Percentiles rank a stretch among this genome's conserved stretches.
phyloP scores from a whole-genome alignment of 164 flowering plant species.

The Sextonia rubra region DNA sequence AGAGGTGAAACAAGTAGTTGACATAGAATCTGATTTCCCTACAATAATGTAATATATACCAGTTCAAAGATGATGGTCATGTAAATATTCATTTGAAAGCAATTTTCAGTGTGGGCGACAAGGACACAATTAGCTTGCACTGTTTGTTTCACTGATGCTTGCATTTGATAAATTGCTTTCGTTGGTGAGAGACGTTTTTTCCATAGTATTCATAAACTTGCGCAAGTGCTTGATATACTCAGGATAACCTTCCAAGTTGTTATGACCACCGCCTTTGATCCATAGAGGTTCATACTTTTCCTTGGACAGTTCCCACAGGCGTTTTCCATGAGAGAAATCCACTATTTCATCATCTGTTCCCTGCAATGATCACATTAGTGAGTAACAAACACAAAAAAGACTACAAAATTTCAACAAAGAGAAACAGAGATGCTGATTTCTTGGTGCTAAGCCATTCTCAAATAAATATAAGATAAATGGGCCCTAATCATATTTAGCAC shows the following conservation, averaged over 20 bases:
- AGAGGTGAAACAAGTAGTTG: no score
- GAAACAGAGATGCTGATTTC: no score
- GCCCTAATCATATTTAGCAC: no score
- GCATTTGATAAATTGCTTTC: conserved; percentile 26
- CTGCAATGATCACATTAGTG: conserved; percentile 27
- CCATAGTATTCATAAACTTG: conserved; percentile 80
- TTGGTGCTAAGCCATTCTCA: no score
- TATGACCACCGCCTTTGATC: conserved; percentile 95
- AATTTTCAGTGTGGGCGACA: no score
- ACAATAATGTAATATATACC: no score
- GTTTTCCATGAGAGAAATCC: conserved; percentile 85
- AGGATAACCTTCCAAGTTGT: conserved; percentile 91
- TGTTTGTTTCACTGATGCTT: conserved; percentile 50
- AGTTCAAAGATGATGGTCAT: no score
- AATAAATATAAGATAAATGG: no score
- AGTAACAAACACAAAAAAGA: not conserved
- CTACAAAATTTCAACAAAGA: no score
- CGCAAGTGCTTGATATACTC: conserved; percentile 89
- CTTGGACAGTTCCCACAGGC: conserved; percentile 85
- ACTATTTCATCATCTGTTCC: conserved; percentile 91
- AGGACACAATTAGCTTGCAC: no score
- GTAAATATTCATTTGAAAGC: no score
- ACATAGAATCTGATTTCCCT: no score
- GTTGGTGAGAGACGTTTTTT: conserved; percentile 55
- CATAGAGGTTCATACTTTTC: conserved; percentile 94